Evolutionary conservation across 2,329 filamentous ascomycete genomes (phyloP).

Genomic region (Xylaria polymorpha): DNA sequence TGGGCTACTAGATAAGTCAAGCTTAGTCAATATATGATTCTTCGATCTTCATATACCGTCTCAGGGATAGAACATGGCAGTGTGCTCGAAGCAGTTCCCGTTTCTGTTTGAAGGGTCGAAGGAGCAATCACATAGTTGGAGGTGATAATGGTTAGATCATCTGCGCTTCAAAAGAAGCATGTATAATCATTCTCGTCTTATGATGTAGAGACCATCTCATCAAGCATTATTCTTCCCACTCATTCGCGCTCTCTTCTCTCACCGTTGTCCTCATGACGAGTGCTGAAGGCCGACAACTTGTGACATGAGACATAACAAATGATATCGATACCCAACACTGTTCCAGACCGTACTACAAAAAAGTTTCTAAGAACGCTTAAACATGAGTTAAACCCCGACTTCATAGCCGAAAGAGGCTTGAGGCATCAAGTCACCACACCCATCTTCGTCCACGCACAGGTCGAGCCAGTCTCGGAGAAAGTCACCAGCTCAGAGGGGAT

Average conservation of each 20-base stretch:
- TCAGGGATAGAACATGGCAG: not conserved
- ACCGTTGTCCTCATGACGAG: not conserved
- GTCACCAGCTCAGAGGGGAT: not conserved
- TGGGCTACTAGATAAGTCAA: not conserved
- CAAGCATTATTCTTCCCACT: not conserved
- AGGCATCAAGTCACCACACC: not conserved
- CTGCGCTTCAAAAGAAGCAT: not conserved
- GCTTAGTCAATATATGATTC: not conserved
- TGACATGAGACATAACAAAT: constrained; percentile 1
- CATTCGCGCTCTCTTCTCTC: too few species aligned
- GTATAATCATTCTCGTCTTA: not conserved
- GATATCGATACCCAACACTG: not conserved
- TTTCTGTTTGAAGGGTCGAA: not conserved
- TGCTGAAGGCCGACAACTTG: not conserved
- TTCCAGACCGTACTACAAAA: constrained; percentile 3
- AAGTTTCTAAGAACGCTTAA: not conserved
- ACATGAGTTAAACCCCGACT: not conserved
- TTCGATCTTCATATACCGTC: not conserved
- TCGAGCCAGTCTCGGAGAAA: not conserved
- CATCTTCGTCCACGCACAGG: not conserved
- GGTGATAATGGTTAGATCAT: not conserved
- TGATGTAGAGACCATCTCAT: not conserved
- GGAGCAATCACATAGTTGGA: not conserved
- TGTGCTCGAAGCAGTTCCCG: not conserved
- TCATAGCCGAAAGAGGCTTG: not conserved